phyloP scores from a whole-genome alignment of 2,329 filamentous ascomycete species.

The Colletotrichum sp. region DNA sequence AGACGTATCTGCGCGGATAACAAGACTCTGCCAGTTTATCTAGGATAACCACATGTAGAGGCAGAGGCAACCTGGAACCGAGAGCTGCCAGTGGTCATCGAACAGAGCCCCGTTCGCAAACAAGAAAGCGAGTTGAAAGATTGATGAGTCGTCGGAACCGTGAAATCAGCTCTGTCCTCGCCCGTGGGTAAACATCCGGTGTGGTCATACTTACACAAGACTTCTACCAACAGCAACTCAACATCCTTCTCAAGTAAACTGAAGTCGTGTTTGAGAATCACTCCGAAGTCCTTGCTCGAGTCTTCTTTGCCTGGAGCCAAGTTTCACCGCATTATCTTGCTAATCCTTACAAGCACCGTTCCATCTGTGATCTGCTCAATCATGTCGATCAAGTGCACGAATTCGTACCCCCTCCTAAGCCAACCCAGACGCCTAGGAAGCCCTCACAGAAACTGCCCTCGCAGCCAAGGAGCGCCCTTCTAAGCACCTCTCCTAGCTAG shows the following conservation, averaged over 20 bases:
- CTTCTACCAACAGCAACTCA: not conserved
- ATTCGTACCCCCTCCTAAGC: not conserved
- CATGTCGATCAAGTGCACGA: not conserved
- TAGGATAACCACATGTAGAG: not conserved
- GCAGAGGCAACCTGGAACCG: not conserved
- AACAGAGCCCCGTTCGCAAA: not conserved
- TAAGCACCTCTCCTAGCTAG: fast-evolving
- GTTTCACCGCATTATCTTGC: not conserved
- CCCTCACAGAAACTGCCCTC: not conserved
- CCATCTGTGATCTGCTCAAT: not conserved
- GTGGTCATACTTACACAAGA: not conserved
- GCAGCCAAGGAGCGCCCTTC: not conserved
- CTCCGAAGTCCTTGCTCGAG: not conserved
- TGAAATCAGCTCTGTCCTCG: not conserved
- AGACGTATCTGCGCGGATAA: not conserved
- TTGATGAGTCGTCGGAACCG: not conserved
- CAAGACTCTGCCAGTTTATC: not conserved
- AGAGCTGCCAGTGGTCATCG: not conserved
- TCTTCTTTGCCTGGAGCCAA: not conserved
- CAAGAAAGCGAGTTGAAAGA: not conserved
- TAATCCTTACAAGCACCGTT: not conserved
- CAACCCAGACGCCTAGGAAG: not conserved
- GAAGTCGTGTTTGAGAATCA: not conserved
- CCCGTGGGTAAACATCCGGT: not conserved
- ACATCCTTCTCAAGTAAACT: not conserved